Evolutionary conservation across 2,329 filamentous ascomycete species (phyloP), one percentile per base, ranked within the genome.

Genomic region (Apiospora pterosperma): DNA sequence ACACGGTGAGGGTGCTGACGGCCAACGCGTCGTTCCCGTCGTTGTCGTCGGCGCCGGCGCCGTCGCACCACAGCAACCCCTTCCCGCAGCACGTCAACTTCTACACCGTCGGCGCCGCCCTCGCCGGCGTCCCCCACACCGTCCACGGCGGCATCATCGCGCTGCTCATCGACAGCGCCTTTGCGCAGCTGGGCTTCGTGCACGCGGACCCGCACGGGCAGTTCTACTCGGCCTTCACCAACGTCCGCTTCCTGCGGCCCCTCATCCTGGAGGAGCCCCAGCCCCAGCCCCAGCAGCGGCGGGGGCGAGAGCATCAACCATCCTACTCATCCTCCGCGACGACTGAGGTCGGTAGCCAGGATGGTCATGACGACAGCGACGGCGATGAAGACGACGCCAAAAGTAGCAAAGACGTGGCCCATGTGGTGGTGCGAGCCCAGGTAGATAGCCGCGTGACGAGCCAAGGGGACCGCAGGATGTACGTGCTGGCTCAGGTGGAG

Each of bases 161-260:
- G 4, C 36, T 58, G 36, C 59, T 60, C 3, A 31, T 60, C 12
- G 59, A 60, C 34, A 60, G 59, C 36, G 21, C n/a, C 21, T 60
- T 41, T 21, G 36, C 21, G 12, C 59, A 60, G 36, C 21, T 60
- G 3, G 59, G 59, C 14, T 41, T 60, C 36, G 21, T 60, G 21
- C 59, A 65, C 65, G 60, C 58, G 14, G 64, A 65, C 60, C 66
- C 67, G 4, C 66, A 63, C 14, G 66, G 63, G 5, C 66, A 69
- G 61, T 69, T 70, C 62, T 69, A 69, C 55, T 65, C 65, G 5
- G 64, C 65, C 25, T 70, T 64, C 39, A 68, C 58, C 21, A 36
- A 60, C 21, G 38, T 41, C 3, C 59, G 34, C 12, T 60, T 60
- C 34, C 36, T 38, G 1, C 36, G 36, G 3, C 59, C 59, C 21